Conservation (phyloP, 2,329 filamentous ascomycete species). For the Xylariales sp. region DNA sequence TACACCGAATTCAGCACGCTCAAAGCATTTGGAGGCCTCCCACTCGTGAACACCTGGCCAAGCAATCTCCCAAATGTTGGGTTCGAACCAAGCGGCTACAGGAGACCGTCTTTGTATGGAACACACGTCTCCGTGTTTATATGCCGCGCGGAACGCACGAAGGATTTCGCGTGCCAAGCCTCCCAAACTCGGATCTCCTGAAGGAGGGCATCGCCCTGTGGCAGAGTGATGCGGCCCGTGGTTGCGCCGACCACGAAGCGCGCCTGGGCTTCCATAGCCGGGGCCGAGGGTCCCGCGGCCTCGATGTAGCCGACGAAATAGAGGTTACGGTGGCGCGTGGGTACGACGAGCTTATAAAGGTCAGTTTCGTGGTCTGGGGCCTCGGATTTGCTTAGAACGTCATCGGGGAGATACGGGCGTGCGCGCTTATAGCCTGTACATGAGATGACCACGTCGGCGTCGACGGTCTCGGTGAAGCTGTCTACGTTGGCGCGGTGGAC, state of each 20-base stretch:
- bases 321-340: constrained; percentile 26
- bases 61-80: not conserved
- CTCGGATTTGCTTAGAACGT: constrained; percentile 16
- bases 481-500: constrained; percentile 28
- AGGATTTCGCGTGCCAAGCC: constrained; percentile 20
- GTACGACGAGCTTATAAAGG: constrained; percentile 27
- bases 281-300: constrained; percentile 25
- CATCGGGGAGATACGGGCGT: constrained; percentile 22
- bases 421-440: constrained; percentile 10
- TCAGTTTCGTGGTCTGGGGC: constrained; percentile 22
- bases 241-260: constrained; percentile 28
- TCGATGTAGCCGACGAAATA: constrained; percentile 30
- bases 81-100: constrained; percentile 26
- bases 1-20: constrained; percentile 28
- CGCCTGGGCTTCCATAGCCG: constrained; percentile 29
- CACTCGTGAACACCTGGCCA: constrained; percentile 19
- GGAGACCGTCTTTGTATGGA: constrained; percentile 27
- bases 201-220: constrained; percentile 21
- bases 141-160: constrained; percentile 29
- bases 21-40: constrained; percentile 22
- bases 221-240: constrained; percentile 20
- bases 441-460: constrained; percentile 16
- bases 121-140: constrained; percentile 22
- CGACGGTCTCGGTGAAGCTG: constrained; percentile 23
- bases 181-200: constrained; percentile 21